phyloP scores from a whole-genome alignment of 371 early-diverging fungal species.

The Rhizopus arrhizus region DNA sequence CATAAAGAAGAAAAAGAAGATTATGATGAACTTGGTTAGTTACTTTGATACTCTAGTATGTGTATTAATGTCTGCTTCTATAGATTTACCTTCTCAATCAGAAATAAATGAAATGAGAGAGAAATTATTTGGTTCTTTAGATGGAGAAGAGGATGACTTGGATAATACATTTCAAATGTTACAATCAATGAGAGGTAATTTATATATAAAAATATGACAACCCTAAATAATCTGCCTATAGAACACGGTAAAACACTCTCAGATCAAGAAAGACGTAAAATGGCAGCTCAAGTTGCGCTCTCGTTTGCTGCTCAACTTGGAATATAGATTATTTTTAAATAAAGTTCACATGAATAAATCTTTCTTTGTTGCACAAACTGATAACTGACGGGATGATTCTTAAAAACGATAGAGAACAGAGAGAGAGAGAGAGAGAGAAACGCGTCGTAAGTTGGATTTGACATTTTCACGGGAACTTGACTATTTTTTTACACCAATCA shows the following conservation, averaged over 20 bases:
- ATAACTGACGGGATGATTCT: no score
- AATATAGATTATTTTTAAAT: conserved; percentile 8
- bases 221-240: conserved; percentile 20
- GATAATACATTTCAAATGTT: conserved; percentile 59
- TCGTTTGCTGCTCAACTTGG: conserved; percentile 63
- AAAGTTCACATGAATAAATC: no score
- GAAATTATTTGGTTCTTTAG: conserved; percentile 62
- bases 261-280: conserved; percentile 62
- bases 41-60: neutral
- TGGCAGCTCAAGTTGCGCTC: conserved; percentile 68
- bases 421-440: no score
- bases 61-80: neutral
- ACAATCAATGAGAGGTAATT: conserved; percentile 59
- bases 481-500: no score
- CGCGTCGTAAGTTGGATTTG: no score
- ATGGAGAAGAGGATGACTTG: conserved; percentile 64
- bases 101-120: conserved; percentile 57
- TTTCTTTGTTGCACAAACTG: no score
- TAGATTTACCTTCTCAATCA: conserved; percentile 44
- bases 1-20: conserved; percentile 2
- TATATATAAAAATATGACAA: neutral
- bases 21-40: neutral
- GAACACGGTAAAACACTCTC: conserved; percentile 60
- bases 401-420: no score
- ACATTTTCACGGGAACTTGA: no score